These are phyloP conservation scores for Asterophora lycoperdoides DNA, from an alignment of 768 basidiomycete species.

Conservation along the genomic window DNA sequence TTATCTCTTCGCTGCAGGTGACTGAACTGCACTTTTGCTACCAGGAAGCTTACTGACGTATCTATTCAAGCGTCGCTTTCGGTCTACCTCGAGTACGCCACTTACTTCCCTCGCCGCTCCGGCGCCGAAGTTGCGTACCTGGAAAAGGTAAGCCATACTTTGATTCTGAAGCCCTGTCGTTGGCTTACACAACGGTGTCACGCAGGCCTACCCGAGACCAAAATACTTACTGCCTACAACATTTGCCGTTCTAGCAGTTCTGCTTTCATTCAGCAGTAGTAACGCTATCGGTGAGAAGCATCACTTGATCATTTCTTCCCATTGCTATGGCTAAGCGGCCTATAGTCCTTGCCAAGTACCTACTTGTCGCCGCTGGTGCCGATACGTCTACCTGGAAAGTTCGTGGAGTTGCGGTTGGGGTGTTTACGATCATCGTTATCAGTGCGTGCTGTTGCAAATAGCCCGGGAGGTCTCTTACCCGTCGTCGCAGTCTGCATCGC, in stretches of 20 bases:
- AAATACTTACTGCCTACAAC: conserved; percentile 38
- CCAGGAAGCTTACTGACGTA: background rate
- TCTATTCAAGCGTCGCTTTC: conserved; percentile 26
- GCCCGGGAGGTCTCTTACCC: background rate
- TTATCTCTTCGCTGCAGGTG: conserved; percentile 28
- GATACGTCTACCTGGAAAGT: conserved; percentile 29
- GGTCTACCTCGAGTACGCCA: conserved; percentile 42
- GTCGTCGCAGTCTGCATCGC: conserved; percentile 25
- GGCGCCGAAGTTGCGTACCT: conserved; percentile 48
- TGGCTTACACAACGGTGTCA: conserved; percentile 1
- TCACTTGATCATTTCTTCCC: background rate
- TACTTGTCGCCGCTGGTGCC: conserved; percentile 29
- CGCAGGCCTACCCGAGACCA: conserved; percentile 38
- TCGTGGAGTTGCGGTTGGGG: conserved; percentile 32
- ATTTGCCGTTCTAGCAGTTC: conserved; percentile 39
- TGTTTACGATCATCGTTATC: conserved; percentile 27
- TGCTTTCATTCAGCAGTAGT: conserved; percentile 34
- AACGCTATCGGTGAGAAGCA: conserved; percentile 32
- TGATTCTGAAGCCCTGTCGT: background rate
- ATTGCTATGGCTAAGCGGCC: background rate
- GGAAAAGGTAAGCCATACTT: conserved; percentile 29
- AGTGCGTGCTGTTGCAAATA: conserved; percentile 16
- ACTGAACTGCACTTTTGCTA: background rate
- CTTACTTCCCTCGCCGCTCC: conserved; percentile 45
- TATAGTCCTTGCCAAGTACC: conserved; percentile 32